Conservation (phyloP, 768 basidiomycete species). For the Cystobasidium onofrii region DNA sequence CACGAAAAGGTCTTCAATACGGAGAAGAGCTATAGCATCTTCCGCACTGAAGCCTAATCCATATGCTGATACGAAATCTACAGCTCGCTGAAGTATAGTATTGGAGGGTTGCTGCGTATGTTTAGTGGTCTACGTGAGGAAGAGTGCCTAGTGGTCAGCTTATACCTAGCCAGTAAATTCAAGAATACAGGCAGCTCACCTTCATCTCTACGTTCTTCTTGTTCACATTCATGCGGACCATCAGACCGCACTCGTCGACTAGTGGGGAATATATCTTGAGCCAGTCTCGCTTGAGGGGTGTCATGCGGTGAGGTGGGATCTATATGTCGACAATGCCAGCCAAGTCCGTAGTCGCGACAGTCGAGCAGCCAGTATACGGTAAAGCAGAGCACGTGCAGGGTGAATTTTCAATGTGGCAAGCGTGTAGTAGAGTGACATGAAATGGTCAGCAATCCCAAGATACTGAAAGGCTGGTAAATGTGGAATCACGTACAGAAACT, state of each 20-base stretch:
- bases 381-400: not conserved
- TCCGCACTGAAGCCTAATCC: conserved; percentile 91
- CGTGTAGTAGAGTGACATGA: not conserved
- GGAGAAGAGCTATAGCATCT: conserved; percentile 91
- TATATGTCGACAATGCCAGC: not conserved
- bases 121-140: conserved; percentile 63
- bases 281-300: conserved; percentile 94
- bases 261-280: conserved; percentile 87
- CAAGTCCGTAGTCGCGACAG: not conserved
- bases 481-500: conserved; percentile 9
- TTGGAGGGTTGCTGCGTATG: conserved; percentile 47
- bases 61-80: conserved; percentile 93
- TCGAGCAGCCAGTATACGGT: not conserved
- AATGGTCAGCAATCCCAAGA: not conserved
- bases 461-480: too few relatives aligned
- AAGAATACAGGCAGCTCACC: conserved; percentile 52
- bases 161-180: not conserved
- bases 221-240: conserved; percentile 94
- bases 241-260: conserved; percentile 85
- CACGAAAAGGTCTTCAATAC: conserved; percentile 92
- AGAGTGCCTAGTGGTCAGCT: not conserved
- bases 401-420: not conserved
- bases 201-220: conserved; percentile 82
- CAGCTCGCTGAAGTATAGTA: conserved; percentile 79
- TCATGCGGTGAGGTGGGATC: conserved; percentile 95